phyloP scores from a whole-genome alignment of 805 yeast genomes.

The Yarrowia osloensis region DNA sequence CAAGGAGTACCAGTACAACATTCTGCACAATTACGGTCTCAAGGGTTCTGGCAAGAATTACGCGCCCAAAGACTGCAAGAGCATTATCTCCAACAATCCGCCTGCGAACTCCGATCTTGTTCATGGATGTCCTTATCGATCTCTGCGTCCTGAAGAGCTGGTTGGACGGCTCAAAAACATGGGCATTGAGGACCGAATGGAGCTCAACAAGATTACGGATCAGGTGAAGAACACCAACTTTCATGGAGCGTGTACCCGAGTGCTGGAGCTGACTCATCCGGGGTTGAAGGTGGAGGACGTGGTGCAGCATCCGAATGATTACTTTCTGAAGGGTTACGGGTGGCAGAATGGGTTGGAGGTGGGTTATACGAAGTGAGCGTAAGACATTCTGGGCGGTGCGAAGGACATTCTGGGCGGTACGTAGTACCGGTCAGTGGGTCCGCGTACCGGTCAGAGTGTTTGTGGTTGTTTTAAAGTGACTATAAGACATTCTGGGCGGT shows the following conservation, averaged over 20 bases:
- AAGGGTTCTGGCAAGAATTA: constrained; percentile 89
- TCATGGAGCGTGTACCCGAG: constrained; percentile 86
- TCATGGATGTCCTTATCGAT: constrained; percentile 94
- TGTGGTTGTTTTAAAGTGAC: too few relatives aligned
- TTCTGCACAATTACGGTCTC: constrained; percentile 86
- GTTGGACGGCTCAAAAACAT: constrained; percentile 56
- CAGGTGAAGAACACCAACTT: constrained; percentile 69
- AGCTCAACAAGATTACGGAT: constrained; percentile 63
- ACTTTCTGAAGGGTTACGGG: constrained; percentile 60
- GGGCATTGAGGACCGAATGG: constrained; percentile 62
- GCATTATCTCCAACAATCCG: constrained; percentile 65
- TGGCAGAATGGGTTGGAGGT: not conserved
- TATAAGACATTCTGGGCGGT: too few relatives aligned
- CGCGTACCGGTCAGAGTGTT: not conserved
- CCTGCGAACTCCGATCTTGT: constrained; percentile 63
- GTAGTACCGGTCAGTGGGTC: not conserved
- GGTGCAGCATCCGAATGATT: constrained; percentile 84
- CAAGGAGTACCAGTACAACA: constrained; percentile 85
- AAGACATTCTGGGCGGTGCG: not conserved
- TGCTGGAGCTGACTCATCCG: constrained; percentile 68
- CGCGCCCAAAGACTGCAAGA: constrained; percentile 81
- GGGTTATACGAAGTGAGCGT: constrained; percentile 6
- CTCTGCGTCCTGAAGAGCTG: constrained; percentile 65
- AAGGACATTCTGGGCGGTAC: not conserved
- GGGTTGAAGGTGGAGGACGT: constrained; percentile 49